Evolutionary conservation across 108 stramenopile species (phyloP), one percentile per base, ranked within the genome.

Genomic region (Cylindrotheca fusiformis): DNA sequence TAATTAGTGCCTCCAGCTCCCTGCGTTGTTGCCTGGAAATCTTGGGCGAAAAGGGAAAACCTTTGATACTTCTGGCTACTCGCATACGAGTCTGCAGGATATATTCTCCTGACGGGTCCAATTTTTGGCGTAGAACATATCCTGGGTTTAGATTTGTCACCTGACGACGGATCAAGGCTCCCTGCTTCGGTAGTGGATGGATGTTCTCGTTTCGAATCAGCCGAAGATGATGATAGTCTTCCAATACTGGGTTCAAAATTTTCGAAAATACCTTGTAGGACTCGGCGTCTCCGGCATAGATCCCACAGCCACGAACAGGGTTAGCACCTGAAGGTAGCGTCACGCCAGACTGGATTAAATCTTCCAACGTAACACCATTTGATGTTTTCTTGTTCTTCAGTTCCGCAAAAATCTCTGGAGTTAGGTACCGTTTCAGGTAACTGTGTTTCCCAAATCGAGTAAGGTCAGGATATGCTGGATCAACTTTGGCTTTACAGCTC

Each of bases 41-140:
- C 24, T 83, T 78, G 10, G 92, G 76, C 6, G 92, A 88, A 67
- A 96, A 90, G 6, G 78, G 71, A 32, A 93, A 76, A 24, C 93
- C 92, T 45, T 89, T 75, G 31, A 96, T 72, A 2, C 82, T 85
- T 26, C 95, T 73, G 4, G 92, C 91, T 8, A 93, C 83, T 29
- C 95, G 84, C 72, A 96, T 91, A 2, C 95, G 82, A 12, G 95
- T 95, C 33, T 88, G 89, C 33, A 93, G 29, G 32, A 96, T 91
- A 58, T 95, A 96, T 62, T 87, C 68, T 12, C 88, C 88, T 14
- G 77, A 71, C 5, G 91, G 88, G 72, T 95, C 88, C 44, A 81
- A 60, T 52, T 69, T 45, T 57, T 65, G 87, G 28, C 72, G 68
- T n/a, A 82, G 73, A 30, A 88, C 80, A 28, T 75, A 57, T 26